Evolutionary conservation across 2,329 filamentous ascomycete genomes (phyloP).

Genomic region (Curvularia sp.): DNA sequence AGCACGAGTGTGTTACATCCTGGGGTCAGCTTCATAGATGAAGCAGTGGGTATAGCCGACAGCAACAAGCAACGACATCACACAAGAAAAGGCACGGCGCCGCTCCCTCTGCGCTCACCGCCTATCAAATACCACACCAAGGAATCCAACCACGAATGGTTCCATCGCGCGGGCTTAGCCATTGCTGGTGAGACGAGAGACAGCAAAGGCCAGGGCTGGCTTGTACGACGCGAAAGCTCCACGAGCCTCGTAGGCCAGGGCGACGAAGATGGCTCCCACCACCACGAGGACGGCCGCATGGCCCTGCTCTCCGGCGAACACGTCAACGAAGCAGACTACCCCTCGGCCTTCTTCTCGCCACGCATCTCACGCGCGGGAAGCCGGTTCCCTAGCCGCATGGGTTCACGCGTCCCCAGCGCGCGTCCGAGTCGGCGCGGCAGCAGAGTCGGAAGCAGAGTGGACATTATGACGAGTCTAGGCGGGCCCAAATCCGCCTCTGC

Average conservation of each 20-base stretch:
- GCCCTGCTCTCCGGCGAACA: conserved; percentile 45
- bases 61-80: conserved; percentile 32
- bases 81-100: conserved; percentile 41
- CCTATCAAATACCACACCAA: conserved; percentile 41
- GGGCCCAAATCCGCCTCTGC: conserved; percentile 23
- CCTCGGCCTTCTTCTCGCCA: conserved; percentile 39
- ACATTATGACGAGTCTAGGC: conserved; percentile 47
- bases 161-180: conserved; percentile 64
- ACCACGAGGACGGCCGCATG: conserved; percentile 36
- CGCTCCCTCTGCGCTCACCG: conserved; percentile 35
- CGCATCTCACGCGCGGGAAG: conserved; percentile 43
- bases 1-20: conserved; percentile 53
- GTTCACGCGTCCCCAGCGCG: conserved; percentile 50
- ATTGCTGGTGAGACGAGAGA: conserved; percentile 65
- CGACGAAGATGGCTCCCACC: conserved; percentile 38
- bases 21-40: conserved; percentile 38
- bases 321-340: conserved; percentile 44
- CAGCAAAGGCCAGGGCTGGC: conserved; percentile 68
- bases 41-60: conserved; percentile 10
- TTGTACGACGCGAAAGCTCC: conserved; percentile 62
- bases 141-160: conserved; percentile 60
- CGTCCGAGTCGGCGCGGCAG: conserved; percentile 46
- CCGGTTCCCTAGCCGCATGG: conserved; percentile 47
- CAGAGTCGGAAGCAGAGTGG: conserved; percentile 46
- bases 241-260: conserved; percentile 58